Conservation (phyloP, 768 basidiomycete species). For the Antrodiella citrinella region DNA sequence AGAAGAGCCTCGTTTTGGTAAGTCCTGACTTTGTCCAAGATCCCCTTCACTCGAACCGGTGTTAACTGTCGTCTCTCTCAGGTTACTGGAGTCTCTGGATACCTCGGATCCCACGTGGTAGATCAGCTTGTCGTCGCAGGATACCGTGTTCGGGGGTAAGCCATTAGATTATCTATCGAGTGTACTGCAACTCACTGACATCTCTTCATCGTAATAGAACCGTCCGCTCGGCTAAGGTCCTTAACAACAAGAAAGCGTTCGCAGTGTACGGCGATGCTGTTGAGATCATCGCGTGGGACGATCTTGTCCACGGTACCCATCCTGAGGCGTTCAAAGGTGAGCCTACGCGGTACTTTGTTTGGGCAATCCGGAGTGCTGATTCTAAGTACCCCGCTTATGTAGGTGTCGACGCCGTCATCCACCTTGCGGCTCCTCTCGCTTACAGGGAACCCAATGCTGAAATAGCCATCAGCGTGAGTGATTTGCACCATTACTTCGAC, state of each 20-base stretch:
- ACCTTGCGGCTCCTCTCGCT: constrained; percentile 8
- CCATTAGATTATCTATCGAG: background rate
- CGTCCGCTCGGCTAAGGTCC: constrained; percentile 12
- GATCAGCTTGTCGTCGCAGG: constrained; percentile 35
- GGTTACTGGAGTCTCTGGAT: constrained; percentile 40
- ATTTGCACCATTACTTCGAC: background rate
- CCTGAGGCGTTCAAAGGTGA: constrained; percentile 20
- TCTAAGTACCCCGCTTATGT: background rate
- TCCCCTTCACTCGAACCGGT: background rate
- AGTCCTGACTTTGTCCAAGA: background rate
- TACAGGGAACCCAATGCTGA: constrained; percentile 1
- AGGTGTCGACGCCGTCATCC: constrained; percentile 1
- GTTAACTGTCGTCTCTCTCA: constrained; percentile 6
- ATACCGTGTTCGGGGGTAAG: constrained; percentile 40
- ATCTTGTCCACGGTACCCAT: constrained; percentile 16
- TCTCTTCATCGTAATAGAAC: constrained; percentile 8
- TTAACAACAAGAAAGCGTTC: constrained; percentile 1
- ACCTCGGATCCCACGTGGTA: constrained; percentile 17
- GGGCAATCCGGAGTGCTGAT: background rate
- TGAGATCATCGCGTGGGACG: constrained; percentile 16
- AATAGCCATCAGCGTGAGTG: constrained; percentile 6
- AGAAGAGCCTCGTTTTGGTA: background rate
- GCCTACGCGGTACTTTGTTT: background rate
- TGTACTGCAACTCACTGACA: background rate
- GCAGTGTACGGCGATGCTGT: constrained; percentile 12